Base-by-base conservation (phyloP, 352 stramenopile genomes). In the Globisporangium recalcitrans region DNA sequence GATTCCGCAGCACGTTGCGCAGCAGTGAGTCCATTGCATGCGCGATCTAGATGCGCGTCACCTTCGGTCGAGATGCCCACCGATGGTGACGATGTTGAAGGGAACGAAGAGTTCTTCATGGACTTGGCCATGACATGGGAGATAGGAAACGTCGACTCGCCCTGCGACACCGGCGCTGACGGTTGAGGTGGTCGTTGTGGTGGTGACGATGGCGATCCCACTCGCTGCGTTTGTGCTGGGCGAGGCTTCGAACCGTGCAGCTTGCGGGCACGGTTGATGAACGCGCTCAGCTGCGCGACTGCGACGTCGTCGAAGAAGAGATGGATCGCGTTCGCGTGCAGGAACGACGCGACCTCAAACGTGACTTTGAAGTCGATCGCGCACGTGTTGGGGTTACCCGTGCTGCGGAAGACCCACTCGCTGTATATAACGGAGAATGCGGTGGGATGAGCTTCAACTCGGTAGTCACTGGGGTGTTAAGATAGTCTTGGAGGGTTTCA, bases 291-390 rank as follows among this genome's bases (percentile, higher is more conserved):
- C 52, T 93, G 85, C 24, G 80, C 88, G 29, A 85, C 72, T 22
- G 85, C 80, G 27, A 93, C 82, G 59, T 93, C 85, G 65, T 93
- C 85, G 58, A 93, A 93, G 67, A 93, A 93, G 34, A 93, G 71
- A 60, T 90, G 73, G 40, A 93, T 91, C 19, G 85, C 82, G 57
- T 91, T 90, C 14, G 80, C 75, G 60, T 91, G 85, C 24, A 93
- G 64, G 62, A 91, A 90, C 49, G 80, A 91, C 55, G 80, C 77
- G 46, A 93, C 82, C 58, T 91, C 82, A 36, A 91, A 91, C 6
- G 80, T 90, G 52, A 93, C 85, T n/a, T 79, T 82, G 31, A 93
- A 93, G 36, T 90, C 62, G 13, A 93, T 67, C 57, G 88, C 70
- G 38, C 82, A 91, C 46, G 74, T 74, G 65, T 85, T 80, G n/a